Evolutionary conservation across 2,329 filamentous ascomycete genomes (phyloP).

Genomic region (Bimuria novae-zelandiae): DNA sequence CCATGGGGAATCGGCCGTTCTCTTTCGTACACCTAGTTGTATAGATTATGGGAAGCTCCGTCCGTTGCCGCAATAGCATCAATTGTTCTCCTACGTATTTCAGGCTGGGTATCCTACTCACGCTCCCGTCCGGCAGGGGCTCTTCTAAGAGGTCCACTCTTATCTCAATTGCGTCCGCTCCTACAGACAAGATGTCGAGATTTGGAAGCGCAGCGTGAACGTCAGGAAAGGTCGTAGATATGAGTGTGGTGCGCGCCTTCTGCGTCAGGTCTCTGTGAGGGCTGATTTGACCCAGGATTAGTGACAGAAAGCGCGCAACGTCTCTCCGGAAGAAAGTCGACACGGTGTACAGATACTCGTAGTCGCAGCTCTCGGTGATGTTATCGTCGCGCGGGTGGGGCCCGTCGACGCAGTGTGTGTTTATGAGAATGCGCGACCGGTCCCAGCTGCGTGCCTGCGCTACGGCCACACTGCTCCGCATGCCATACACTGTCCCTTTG

Average conservation of each 20-base stretch:
- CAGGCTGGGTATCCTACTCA: conserved; percentile 72
- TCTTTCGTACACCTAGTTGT: conserved; percentile 81
- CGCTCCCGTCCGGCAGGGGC: conserved; percentile 64
- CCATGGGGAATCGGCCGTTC: conserved; percentile 85
- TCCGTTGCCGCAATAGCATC: conserved; percentile 80
- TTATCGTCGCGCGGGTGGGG: conserved; percentile 63
- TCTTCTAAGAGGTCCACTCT: conserved; percentile 82
- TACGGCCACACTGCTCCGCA: conserved; percentile 62
- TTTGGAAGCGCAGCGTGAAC: conserved; percentile 82
- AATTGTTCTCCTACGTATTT: conserved; percentile 86
- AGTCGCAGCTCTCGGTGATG: conserved; percentile 74
- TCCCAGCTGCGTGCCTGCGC: conserved; percentile 62
- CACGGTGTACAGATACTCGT: conserved; percentile 83
- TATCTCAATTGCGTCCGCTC: conserved; percentile 83
- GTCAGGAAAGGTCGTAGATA: conserved; percentile 87
- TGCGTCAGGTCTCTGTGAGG: conserved; percentile 77
- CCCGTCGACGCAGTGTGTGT: conserved; percentile 75
- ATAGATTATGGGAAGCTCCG: conserved; percentile 88
- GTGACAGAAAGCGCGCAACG: conserved; percentile 76
- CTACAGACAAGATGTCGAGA: conserved; percentile 84
- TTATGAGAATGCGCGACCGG: conserved; percentile 68
- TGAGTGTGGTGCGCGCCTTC: conserved; percentile 80
- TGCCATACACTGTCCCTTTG: conserved; percentile 69
- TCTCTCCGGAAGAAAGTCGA: conserved; percentile 74
- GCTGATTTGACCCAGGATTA: conserved; percentile 77